Evolutionary conservation across 768 basidiomycete species (phyloP), one percentile per base, ranked within the genome.

Genomic region (Mrakia hoshinonis): DNA sequence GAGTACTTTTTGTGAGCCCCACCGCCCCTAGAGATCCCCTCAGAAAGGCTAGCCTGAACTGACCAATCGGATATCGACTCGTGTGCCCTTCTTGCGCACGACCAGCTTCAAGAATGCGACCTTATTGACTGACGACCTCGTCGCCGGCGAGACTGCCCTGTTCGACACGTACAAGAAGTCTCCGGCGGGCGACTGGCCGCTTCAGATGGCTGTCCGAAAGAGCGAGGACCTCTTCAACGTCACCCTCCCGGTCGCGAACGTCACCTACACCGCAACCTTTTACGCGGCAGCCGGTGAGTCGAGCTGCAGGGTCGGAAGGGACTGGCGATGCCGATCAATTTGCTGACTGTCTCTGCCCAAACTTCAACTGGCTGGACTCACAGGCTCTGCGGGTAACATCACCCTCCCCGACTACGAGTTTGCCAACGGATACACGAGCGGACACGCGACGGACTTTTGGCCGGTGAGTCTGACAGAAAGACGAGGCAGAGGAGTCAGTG

Each of bases 141-240:
- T 38, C 24, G 54, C 12, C 3, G 58, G 47, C 5, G 34, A 54
- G 39, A 69, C 68, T 1, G 31, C 61, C 43, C 54, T 69, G 31
- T n/a, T 69, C 29, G 68, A 69, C 26, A 55, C 68, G 4, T 60
- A 60, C 54, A 69, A 69, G 58, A 60, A 29, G 31, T 60, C 55
- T 43, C 68, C 68, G 20, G 55, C 43, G 15, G 68, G 68, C 24
- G 68, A 69, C 51, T 69, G 68, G 68, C 68, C 68, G 9, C 68
- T 69, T 39, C 55, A 47, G 26, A 43, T 69, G 12, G 68, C 46
- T 4, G 20, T 55, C 46, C 29, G 58, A 29, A 18, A 24, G 24
- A 58, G 61, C 34, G 47, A 20, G 12, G 38, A n/a, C 18, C 22
- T 68, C 49, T n/a, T 18, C n/a, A 39, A 38, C 18, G 10, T 20